These are phyloP conservation scores for Kazachstania sp. DNA, from an alignment of 1,139 yeast species.

Conservation along the genomic window DNA sequence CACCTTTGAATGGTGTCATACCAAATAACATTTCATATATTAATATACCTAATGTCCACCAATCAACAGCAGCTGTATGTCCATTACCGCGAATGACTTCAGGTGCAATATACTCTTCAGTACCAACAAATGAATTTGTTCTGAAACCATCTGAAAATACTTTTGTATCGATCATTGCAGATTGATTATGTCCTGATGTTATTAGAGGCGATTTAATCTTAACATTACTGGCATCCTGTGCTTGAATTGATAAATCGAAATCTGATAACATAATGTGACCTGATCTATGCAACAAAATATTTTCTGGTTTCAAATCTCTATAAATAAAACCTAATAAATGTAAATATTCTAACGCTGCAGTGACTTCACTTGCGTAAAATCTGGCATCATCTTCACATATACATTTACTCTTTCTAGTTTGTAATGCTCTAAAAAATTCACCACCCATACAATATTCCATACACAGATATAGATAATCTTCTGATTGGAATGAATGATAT, in stretches of 20 bases:
- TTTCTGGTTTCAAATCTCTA: slow-evolving; percentile 92
- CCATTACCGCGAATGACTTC: slow-evolving; percentile 96
- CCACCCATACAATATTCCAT: slow-evolving; percentile 99
- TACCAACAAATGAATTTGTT: slow-evolving; percentile 95
- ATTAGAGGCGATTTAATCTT: slow-evolving; percentile 2
- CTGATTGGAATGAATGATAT: slow-evolving; percentile 93
- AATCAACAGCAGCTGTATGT: slow-evolving; percentile 97
- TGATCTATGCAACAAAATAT: slow-evolving; percentile 82
- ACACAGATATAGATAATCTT: slow-evolving; percentile 84
- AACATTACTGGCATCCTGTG: slow-evolving; percentile 59
- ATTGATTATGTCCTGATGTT: neutral
- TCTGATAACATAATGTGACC: slow-evolving; percentile 98
- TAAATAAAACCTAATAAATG: slow-evolving; percentile 96
- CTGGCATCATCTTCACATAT: slow-evolving; percentile 82
- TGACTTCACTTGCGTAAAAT: slow-evolving; percentile 94
- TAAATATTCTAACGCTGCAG: slow-evolving; percentile 91
- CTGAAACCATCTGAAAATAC: slow-evolving; percentile 94
- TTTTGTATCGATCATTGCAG: slow-evolving; percentile 61
- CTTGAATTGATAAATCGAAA: slow-evolving; percentile 89
- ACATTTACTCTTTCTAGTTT: slow-evolving; percentile 80
- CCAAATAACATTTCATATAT: slow-evolving; percentile 92
- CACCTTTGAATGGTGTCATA: slow-evolving; percentile 91
- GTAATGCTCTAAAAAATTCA: slow-evolving; percentile 92
- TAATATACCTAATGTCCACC: slow-evolving; percentile 97
- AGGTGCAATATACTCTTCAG: slow-evolving; percentile 97